Base-by-base conservation (phyloP, 495 filamentous ascomycete genomes). In the Penicillium steckii region DNA sequence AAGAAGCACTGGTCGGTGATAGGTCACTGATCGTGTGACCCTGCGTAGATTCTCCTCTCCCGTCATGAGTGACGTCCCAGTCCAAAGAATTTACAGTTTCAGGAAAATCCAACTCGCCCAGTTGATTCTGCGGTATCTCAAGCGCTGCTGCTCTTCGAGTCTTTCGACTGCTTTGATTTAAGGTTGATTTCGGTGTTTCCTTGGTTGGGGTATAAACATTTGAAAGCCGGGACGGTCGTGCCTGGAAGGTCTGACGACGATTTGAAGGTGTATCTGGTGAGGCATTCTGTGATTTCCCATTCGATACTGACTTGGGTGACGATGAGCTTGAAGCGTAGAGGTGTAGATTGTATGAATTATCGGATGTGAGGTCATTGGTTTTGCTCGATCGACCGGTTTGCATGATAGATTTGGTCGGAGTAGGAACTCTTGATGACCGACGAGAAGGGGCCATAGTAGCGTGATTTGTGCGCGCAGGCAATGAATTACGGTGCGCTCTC, bases 181-280 rank as follows among this genome's bases (percentile, higher is more conserved):
- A 54, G 4, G n/a, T 4, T 5, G 55, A 50, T 29, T 25, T 48
- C 5, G 46, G 56, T 15, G 53, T 46, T 7, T 64, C 63, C 38
- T 52, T 44, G 4, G 53, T 45, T 18, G 63, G 63, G 6, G 60
- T 61, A 41, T 54, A 55, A 37, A 66, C 63, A n/a, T 46, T 64
- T 0, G 60, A 64, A 3, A 66, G 44, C 18, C 63, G 57, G 8
- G 63, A 64, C 0, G 63, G 63, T 23, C 60, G 57, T 27, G 60
- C 44, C 32, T 64, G 53, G 12, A 66, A 66, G 0, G 38, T 27
- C 12, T 55, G 46, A 5, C 63, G 63, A 19, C 46, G 52, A n/a
- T 48, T 50, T 3, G 46, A 46, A 8, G 60, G 49, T 19, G 40
- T 23, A 15, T 66, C 57, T 0, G 60, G 52, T 8, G 52, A 29